Percentiles rank a stretch among this genome's conserved stretches.
Conservation (phyloP, 2,329 filamentous ascomycete genomes). For the Salinomyces thailandicus region DNA sequence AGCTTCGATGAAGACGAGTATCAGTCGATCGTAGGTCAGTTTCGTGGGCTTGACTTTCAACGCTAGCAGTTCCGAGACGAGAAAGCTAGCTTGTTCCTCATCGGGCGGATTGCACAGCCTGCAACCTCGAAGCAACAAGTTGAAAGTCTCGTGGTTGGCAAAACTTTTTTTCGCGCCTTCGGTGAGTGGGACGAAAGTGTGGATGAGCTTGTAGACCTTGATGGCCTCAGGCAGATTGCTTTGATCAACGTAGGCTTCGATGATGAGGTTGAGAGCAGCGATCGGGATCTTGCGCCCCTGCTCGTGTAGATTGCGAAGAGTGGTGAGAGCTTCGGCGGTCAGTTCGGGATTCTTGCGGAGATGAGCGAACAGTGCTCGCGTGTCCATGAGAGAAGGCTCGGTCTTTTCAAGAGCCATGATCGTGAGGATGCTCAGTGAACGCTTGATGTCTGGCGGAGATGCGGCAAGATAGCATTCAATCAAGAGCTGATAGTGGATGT, state of each 20-base stretch:
- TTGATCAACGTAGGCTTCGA: conserved; percentile 41
- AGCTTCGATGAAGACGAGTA: conserved; percentile 42
- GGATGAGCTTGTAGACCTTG: conserved; percentile 51
- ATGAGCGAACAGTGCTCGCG: conserved; percentile 50
- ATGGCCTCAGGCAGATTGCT: conserved; percentile 42
- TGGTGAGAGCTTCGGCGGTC: conserved; percentile 43
- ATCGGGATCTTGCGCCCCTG: conserved; percentile 42
- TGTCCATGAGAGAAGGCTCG: conserved; percentile 48
- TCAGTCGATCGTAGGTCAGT: conserved; percentile 53
- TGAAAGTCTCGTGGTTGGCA: conserved; percentile 47
- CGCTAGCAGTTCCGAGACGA: conserved; percentile 52
- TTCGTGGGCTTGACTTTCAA: conserved; percentile 44
- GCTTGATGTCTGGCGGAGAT: conserved; percentile 45
- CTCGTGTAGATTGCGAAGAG: conserved; percentile 47
- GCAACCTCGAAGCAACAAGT: conserved; percentile 37
- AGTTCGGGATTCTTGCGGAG: conserved; percentile 41
- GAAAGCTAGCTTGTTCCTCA: conserved; percentile 49
- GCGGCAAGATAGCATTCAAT: conserved; percentile 56
- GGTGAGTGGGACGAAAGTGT: conserved; percentile 28
- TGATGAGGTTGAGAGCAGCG: conserved; percentile 41
- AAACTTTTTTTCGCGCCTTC: conserved; percentile 17
- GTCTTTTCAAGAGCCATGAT: conserved; percentile 61
- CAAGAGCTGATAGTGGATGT: conserved; percentile 70
- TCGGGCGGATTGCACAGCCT: conserved; percentile 22
- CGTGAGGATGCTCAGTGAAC: conserved; percentile 58